A percentile compares a stretch with the other conserved stretches of the same genome.
Evolutionary conservation across 805 yeast species (phyloP).

Genomic region (Ogataea minuta): DNA sequence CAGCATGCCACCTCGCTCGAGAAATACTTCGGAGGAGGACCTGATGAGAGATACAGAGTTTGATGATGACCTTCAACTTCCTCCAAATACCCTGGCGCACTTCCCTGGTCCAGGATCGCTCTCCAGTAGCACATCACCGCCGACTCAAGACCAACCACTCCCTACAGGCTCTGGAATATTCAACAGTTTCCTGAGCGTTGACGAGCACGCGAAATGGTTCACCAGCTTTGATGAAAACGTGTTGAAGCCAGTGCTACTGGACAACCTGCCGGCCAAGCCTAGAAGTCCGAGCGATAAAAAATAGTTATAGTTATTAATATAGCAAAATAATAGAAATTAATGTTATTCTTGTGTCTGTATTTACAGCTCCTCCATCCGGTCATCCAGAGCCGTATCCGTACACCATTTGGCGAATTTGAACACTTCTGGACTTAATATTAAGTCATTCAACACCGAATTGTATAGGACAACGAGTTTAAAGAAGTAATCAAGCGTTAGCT

Average conservation of each 20-base stretch:
- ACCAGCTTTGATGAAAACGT: constrained; percentile 91
- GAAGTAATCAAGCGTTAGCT: constrained; percentile 61
- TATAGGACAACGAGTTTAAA: constrained; percentile 63
- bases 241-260: constrained; percentile 85
- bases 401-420: constrained; percentile 72
- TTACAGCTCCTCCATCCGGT: constrained; percentile 34
- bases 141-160: constrained; percentile 1
- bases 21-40: constrained; percentile 28
- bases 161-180: constrained; percentile 21
- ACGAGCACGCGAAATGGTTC: constrained; percentile 88
- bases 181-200: constrained; percentile 38
- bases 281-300: constrained; percentile 11
- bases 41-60: constrained; percentile 34
- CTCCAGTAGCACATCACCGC: constrained; percentile 12
- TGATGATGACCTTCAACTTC: constrained; percentile 34
- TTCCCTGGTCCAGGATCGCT: constrained; percentile 19
- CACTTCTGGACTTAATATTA: constrained; percentile 60
- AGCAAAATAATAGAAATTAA: constrained; percentile 5
- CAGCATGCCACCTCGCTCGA: constrained; percentile 22
- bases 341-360: constrained; percentile 2
- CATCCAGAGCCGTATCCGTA: constrained; percentile 59
- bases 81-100: constrained; percentile 29
- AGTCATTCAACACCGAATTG: constrained; percentile 61
- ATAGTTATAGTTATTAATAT: constrained; percentile 1
- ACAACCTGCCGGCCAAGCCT: constrained; percentile 40